Percentiles rank a stretch among this genome's conserved stretches.
phyloP scores from a whole-genome alignment of 306 rosid species.

The Trichosanthes cucumerina region DNA sequence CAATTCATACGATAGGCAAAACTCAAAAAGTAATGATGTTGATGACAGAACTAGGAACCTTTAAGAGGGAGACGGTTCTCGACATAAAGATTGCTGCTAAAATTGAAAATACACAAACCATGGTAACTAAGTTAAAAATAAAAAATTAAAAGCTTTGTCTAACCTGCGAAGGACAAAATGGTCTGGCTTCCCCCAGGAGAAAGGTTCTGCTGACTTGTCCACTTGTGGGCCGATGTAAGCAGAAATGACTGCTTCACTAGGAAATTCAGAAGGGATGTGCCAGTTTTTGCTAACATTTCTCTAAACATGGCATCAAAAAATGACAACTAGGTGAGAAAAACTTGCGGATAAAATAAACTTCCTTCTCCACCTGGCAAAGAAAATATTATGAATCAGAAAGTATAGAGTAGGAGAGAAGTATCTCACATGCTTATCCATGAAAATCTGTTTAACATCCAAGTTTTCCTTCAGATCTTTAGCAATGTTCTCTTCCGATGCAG shows the following conservation, averaged over 20 bases:
- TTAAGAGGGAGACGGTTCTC: neutral
- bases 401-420: neutral
- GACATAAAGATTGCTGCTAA: neutral
- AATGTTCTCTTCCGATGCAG: conserved; percentile 30
- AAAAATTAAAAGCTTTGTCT: conserved; percentile 18
- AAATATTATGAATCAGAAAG: conserved; percentile 5
- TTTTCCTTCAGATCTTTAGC: conserved; percentile 27
- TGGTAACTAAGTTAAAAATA: neutral
- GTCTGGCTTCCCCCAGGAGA: conserved; percentile 93
- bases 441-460: conserved; percentile 37
- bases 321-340: neutral
- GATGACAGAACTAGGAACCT: neutral
- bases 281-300: conserved; percentile 99
- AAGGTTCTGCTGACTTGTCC: conserved; percentile 81
- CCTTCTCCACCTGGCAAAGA: conserved; percentile 2
- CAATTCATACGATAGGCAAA: neutral
- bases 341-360: neutral
- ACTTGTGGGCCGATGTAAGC: conserved; percentile 74
- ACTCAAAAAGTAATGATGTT: neutral
- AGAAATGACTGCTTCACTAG: conserved; percentile 73
- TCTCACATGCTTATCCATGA: conserved; percentile 71
- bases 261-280: conserved; percentile 84
- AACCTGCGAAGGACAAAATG: conserved; percentile 92
- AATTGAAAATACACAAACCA: neutral
- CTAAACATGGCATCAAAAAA: conserved; percentile 26